phyloP scores from a whole-genome alignment of 345 rosid genomes.

The Gynandropsis gynandra region DNA sequence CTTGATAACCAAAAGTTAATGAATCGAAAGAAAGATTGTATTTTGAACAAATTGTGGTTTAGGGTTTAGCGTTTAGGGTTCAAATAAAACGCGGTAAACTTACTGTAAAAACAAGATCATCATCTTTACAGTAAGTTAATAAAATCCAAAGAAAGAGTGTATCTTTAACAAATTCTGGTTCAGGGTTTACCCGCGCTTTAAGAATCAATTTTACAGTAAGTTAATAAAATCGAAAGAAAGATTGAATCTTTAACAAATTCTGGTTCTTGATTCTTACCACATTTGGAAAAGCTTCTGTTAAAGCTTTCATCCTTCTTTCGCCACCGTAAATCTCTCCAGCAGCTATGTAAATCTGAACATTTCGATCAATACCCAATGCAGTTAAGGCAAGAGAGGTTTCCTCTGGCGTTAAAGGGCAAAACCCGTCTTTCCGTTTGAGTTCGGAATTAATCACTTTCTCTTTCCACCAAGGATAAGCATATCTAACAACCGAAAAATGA shows the following conservation, averaged over 20 bases:
- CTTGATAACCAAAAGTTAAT: no score
- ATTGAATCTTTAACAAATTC: background rate
- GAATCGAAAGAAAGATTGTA: no score
- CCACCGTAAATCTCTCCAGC: slow-evolving; percentile 88
- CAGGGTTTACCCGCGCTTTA: no score
- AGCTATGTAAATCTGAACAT: slow-evolving; percentile 67
- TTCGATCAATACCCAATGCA: slow-evolving; percentile 65
- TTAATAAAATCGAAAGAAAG: background rate
- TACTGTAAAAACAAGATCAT: no score
- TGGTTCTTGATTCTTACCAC: slow-evolving; percentile 37
- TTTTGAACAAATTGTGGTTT: no score
- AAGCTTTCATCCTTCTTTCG: slow-evolving; percentile 57
- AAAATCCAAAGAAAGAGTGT: no score
- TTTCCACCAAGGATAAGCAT: slow-evolving; percentile 97
- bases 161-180: no score
- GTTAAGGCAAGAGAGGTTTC: slow-evolving; percentile 71
- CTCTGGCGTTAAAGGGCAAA: slow-evolving; percentile 87
- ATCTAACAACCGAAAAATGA: slow-evolving; percentile 31
- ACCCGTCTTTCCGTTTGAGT: slow-evolving; percentile 72
- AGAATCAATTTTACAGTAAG: no score
- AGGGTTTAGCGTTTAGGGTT: no score
- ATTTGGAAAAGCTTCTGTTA: slow-evolving; percentile 59
- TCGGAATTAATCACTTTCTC: slow-evolving; percentile 80
- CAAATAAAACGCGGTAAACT: no score
- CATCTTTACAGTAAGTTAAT: no score